Conservation (phyloP, 352 stramenopile genomes). For the Phytophthora europaea region DNA sequence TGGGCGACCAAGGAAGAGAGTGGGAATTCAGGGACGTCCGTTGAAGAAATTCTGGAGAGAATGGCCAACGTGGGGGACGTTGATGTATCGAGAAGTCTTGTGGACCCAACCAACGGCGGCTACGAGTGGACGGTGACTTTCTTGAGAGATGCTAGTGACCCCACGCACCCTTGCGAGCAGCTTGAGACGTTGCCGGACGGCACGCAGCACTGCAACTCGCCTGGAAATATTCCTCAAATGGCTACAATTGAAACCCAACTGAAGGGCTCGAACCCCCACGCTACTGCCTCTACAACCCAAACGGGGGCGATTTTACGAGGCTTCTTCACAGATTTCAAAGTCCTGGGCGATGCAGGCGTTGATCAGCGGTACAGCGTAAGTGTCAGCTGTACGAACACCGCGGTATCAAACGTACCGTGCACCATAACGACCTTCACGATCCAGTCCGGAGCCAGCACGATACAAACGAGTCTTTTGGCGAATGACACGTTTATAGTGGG, state of each 20-base stretch:
- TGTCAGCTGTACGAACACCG: constrained; percentile 13
- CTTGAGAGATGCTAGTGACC: constrained; percentile 81
- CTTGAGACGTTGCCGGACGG: constrained; percentile 60
- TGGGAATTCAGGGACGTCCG: constrained; percentile 90
- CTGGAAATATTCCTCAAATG: constrained; percentile 93
- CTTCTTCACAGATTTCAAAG: constrained; percentile 90
- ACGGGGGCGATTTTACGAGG: constrained; percentile 89
- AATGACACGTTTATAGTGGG: constrained; percentile 70
- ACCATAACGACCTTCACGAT: constrained; percentile 23
- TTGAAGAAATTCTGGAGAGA: constrained; percentile 96
- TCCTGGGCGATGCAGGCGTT: constrained; percentile 78
- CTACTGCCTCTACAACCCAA: constrained; percentile 37
- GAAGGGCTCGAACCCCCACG: constrained; percentile 42
- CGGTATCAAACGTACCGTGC: constrained; percentile 3
- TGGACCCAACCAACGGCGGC: constrained; percentile 91
- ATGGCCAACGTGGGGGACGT: constrained; percentile 97
- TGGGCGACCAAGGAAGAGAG: constrained; percentile 90
- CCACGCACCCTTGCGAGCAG: constrained; percentile 59
- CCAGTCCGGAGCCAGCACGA: constrained; percentile 30
- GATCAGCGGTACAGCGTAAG: constrained; percentile 43
- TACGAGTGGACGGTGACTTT: constrained; percentile 98
- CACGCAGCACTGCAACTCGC: constrained; percentile 91
- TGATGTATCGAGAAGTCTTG: constrained; percentile 84
- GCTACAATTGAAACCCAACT: constrained; percentile 34
- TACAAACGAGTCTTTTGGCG: constrained; percentile 45